These are phyloP conservation scores for Myriangium duriaei DNA, from an alignment of 2,329 filamentous ascomycete species.

Conservation along the genomic window DNA sequence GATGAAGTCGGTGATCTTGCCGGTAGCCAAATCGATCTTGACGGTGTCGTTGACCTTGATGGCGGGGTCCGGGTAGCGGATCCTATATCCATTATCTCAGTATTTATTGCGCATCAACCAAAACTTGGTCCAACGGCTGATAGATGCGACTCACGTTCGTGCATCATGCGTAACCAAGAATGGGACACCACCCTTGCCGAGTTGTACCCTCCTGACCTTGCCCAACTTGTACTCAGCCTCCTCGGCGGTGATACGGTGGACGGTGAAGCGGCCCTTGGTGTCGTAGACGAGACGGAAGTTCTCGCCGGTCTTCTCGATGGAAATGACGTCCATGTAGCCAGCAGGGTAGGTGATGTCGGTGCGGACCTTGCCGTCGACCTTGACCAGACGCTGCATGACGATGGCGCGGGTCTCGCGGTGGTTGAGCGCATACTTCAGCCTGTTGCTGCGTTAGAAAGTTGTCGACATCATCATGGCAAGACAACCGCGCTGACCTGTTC, in stretches of 20 bases:
- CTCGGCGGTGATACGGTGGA: constrained; percentile 97
- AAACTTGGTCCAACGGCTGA: constrained; percentile 99
- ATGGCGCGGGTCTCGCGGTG: constrained; percentile 94
- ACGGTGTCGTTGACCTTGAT: constrained; percentile 99
- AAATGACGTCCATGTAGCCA: constrained; percentile 98
- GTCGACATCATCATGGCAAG: background rate
- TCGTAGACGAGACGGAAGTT: constrained; percentile 99
- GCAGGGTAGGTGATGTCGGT: constrained; percentile 96
- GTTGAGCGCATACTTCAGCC: constrained; percentile 99
- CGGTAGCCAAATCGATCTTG: constrained; percentile 93
- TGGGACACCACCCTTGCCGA: constrained; percentile 99
- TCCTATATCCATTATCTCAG: constrained; percentile 46
- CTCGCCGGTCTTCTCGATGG: constrained; percentile 99
- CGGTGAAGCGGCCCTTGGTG: constrained; percentile 99
- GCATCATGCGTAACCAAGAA: constrained; percentile 99
- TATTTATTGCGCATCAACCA: constrained; percentile 48
- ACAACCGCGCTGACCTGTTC: constrained; percentile 38
- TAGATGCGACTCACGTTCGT: constrained; percentile 99
- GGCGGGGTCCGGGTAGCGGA: constrained; percentile 94
- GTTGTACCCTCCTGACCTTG: constrained; percentile 99
- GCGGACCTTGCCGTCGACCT: constrained; percentile 99
- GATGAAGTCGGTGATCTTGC: constrained; percentile 94
- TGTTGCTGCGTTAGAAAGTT: constrained; percentile 36
- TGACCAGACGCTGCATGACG: constrained; percentile 98
- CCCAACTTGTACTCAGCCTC: constrained; percentile 99